These are phyloP conservation scores for Trametes cubensis DNA, from an alignment of 768 basidiomycete genomes.

Conservation along the genomic window DNA sequence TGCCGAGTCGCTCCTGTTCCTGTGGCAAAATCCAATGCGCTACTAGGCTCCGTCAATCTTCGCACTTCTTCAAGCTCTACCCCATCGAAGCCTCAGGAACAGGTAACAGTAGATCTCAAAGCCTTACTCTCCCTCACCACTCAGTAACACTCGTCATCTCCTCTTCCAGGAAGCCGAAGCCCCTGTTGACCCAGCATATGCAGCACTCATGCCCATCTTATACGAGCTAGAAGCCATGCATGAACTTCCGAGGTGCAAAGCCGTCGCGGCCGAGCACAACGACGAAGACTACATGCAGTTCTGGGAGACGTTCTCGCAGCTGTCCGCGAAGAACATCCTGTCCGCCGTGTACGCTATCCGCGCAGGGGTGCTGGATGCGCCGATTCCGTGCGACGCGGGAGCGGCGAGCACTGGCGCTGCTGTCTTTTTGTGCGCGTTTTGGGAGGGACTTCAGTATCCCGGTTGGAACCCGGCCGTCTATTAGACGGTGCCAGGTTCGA, in stretches of 20 bases:
- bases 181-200: slow-evolving; percentile 4
- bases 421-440: slow-evolving; percentile 1
- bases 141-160: no score
- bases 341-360: slow-evolving; percentile 20
- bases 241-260: not conserved
- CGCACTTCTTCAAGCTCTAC: not conserved
- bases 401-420: not conserved
- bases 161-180: not conserved
- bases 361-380: slow-evolving; percentile 7
- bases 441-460: no score
- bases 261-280: slow-evolving; percentile 8
- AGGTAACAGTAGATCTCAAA: not conserved
- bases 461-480: no score
- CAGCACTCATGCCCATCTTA: slow-evolving; percentile 9
- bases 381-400: not conserved
- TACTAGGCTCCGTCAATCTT: not conserved
- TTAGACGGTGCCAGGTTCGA: no score
- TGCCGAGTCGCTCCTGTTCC: not conserved
- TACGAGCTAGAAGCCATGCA: slow-evolving; percentile 10
- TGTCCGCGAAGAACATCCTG: slow-evolving; percentile 13
- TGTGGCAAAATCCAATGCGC: not conserved
- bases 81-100: not conserved
- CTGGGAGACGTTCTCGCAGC: slow-evolving; percentile 20
- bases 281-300: slow-evolving; percentile 15
- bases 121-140: not conserved